Evolutionary conservation across 768 basidiomycete genomes (phyloP).

Genomic region (Rubroboletus pulcherrimus): DNA sequence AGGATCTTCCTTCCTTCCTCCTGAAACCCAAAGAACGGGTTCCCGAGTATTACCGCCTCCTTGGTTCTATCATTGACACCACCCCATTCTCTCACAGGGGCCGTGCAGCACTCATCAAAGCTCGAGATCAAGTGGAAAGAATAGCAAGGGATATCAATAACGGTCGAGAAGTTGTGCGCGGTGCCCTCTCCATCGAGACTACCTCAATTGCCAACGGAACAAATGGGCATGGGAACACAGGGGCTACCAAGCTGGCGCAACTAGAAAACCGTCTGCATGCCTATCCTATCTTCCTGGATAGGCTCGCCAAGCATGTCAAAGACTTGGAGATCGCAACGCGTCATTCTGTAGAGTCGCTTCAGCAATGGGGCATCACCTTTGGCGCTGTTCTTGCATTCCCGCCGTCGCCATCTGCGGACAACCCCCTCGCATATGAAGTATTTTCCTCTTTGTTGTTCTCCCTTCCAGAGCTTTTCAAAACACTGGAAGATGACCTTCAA

Average conservation of each 20-base stretch:
- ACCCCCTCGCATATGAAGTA: constrained; percentile 49
- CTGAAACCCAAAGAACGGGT: constrained; percentile 96
- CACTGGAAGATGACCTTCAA: constrained; percentile 47
- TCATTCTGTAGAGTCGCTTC: constrained; percentile 43
- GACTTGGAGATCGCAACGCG: constrained; percentile 53
- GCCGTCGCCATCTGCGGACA: constrained; percentile 28
- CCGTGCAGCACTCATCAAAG: constrained; percentile 29
- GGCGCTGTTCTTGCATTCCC: constrained; percentile 63
- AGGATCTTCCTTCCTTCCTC: constrained; percentile 85
- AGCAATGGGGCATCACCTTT: constrained; percentile 62
- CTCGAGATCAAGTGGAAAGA: constrained; percentile 48
- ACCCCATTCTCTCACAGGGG: constrained; percentile 61
- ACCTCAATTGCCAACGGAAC: not conserved
- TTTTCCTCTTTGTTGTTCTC: constrained; percentile 50
- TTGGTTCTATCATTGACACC: constrained; percentile 63
- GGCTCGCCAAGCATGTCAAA: constrained; percentile 50
- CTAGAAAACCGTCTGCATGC: constrained; percentile 51
- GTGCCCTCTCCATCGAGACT: not conserved
- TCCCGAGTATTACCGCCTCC: constrained; percentile 83
- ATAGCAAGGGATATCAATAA: constrained; percentile 70
- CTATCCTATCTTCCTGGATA: constrained; percentile 51
- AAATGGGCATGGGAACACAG: constrained; percentile 22
- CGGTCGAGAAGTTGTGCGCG: constrained; percentile 25
- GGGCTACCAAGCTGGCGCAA: constrained; percentile 43
- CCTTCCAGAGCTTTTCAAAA: constrained; percentile 33